These are phyloP conservation scores for Heliamphora exappendiculata DNA, from an alignment of 148 eudicot genomes.

Conservation along the genomic window DNA sequence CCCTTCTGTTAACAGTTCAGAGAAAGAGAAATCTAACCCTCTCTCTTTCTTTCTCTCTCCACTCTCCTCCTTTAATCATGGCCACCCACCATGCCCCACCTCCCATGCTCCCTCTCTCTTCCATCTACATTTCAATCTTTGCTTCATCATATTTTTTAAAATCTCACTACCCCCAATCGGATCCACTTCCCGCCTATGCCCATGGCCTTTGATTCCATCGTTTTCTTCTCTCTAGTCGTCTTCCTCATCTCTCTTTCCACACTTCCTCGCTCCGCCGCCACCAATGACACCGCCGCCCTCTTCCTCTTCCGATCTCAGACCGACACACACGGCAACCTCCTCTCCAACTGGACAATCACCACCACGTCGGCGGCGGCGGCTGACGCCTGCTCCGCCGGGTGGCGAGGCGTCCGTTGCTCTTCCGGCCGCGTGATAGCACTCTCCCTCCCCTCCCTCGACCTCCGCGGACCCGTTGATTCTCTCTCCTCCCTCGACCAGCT, in stretches of 20 bases:
- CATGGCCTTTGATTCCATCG: too few species aligned
- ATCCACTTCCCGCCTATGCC: too few species aligned
- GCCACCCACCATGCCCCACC: too few species aligned
- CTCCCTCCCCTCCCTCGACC: constrained; percentile 56
- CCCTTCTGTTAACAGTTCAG: too few species aligned
- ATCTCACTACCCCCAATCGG: too few species aligned
- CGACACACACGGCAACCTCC: constrained; percentile 71
- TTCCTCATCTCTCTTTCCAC: constrained; percentile 11
- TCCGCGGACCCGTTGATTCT: constrained; percentile 68
- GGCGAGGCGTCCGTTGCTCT: constrained; percentile 63
- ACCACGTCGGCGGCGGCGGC: constrained; percentile 20
- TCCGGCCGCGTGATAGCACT: constrained; percentile 45
- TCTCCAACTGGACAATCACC: constrained; percentile 66
- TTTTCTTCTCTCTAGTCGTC: constrained; percentile 6
- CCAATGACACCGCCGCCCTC: constrained; percentile 67
- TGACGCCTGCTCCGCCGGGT: constrained; percentile 52
- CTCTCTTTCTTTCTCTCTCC: too few species aligned
- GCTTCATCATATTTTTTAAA: too few species aligned
- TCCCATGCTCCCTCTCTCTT: too few species aligned
- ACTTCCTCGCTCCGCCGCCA: constrained; percentile 19
- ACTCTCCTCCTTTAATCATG: too few species aligned
- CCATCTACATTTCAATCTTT: too few species aligned
- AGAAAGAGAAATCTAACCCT: too few species aligned
- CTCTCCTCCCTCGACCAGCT: constrained; percentile 71
- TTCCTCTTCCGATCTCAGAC: constrained; percentile 58